These are phyloP conservation scores for Sphaerulina vaccinii DNA, from an alignment of 2,329 filamentous ascomycete species.

Conservation along the genomic window DNA sequence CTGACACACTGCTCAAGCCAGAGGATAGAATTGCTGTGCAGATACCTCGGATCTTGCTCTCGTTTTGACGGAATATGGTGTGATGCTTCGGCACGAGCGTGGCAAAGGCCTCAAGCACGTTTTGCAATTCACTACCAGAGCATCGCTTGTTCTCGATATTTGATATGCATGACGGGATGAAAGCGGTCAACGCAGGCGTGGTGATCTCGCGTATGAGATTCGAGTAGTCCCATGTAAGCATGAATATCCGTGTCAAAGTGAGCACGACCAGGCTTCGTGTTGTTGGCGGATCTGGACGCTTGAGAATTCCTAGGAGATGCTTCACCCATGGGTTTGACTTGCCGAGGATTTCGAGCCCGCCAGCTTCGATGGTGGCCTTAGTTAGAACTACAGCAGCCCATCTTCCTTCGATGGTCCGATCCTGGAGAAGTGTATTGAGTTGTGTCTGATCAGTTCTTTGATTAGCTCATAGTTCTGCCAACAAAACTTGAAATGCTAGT, in stretches of 20 bases:
- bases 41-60: constrained; percentile 57
- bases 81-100: constrained; percentile 76
- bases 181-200: constrained; percentile 74
- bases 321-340: constrained; percentile 73
- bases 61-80: constrained; percentile 76
- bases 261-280: constrained; percentile 76
- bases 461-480: background rate
- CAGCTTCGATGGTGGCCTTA: constrained; percentile 78
- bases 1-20: background rate
- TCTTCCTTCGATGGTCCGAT: constrained; percentile 69
- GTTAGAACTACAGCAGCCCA: constrained; percentile 76
- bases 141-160: constrained; percentile 49
- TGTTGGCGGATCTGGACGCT: constrained; percentile 74
- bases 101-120: constrained; percentile 68
- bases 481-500: background rate
- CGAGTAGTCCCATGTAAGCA: constrained; percentile 75
- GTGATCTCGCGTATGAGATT: constrained; percentile 84
- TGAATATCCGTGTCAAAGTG: constrained; percentile 78
- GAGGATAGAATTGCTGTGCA: constrained; percentile 32
- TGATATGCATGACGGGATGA: constrained; percentile 70
- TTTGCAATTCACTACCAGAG: constrained; percentile 51
- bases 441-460: constrained; percentile 51
- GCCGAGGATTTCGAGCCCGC: constrained; percentile 78
- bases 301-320: constrained; percentile 70
- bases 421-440: constrained; percentile 73